Conservation (phyloP, 164 flowering plant species). For the Aristolochia californica region DNA sequence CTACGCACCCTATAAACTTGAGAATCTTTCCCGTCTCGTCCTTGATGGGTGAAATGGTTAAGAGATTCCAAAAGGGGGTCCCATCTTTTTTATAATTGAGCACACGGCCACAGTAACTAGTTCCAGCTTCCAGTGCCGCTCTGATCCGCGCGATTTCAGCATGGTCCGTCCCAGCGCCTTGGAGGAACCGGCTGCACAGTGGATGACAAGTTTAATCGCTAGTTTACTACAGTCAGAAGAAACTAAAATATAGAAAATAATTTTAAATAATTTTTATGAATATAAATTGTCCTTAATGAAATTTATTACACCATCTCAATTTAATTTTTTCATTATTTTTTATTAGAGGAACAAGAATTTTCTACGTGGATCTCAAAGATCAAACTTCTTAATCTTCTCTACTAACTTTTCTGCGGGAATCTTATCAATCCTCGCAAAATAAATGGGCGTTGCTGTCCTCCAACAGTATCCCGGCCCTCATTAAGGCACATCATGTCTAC, state of each 20-base stretch:
- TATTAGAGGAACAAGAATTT: too few relatives aligned
- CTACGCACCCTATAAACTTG: slow-evolving; percentile 82
- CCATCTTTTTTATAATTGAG: slow-evolving; percentile 97
- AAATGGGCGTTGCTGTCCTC: too few relatives aligned
- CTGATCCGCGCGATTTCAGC: slow-evolving; percentile 69
- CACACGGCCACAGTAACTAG: slow-evolving; percentile 73
- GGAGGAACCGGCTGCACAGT: slow-evolving; percentile 73
- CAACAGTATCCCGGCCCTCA: too few relatives aligned
- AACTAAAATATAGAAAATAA: too few relatives aligned
- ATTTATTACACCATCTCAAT: neutral
- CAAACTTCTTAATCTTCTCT: neutral
- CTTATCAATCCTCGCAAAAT: too few relatives aligned
- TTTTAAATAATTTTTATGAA: too few relatives aligned
- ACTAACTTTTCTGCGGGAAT: too few relatives aligned
- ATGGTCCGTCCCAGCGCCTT: slow-evolving; percentile 79
- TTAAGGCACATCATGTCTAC: too few relatives aligned
- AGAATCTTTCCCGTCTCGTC: slow-evolving; percentile 76
- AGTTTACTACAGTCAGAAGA: too few relatives aligned
- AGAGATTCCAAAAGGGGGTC: slow-evolving; percentile 90
- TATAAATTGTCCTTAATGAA: too few relatives aligned
- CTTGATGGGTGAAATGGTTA: slow-evolving; percentile 93
- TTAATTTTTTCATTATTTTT: neutral
- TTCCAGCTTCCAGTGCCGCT: slow-evolving; percentile 50
- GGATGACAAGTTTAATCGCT: neutral
- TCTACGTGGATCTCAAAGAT: neutral